Evolutionary conservation across 2,329 filamentous ascomycete species (phyloP), one percentile per base, ranked within the genome.

Genomic region (Fusarium chlamydosporum): DNA sequence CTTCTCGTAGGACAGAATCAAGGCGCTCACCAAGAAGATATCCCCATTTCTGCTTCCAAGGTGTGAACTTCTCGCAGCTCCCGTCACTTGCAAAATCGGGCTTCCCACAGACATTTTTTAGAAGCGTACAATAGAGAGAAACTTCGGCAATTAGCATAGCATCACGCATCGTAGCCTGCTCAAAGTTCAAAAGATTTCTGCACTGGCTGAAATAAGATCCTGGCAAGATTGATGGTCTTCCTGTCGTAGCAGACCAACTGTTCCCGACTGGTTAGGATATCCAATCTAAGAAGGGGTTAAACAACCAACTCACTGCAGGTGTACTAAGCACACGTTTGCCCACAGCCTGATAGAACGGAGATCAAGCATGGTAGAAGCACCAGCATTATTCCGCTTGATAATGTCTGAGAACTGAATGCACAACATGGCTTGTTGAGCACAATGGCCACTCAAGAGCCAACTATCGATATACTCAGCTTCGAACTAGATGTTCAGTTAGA

Each of bases 341-440:
- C 70, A 72, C 8, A 70, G 16, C n/a, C 69, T 37, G 16, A 72
- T 68, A 0, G 78, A 74, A 20, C 73, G 73, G 4, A 80, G 76
- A 29, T 82, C 80, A 26, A 75, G 73, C 4, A 71, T 55, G 0
- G 75, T 78, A 2, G 76, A 73, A 10, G 65, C 73, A 11, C 76
- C 75, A 2, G 70, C 66, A 38, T 76, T 78, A 11, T 80, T 77
- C 23, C 77, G 76, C 35, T 71, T 72, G n/a, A 80, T 72, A 23
- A 82, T 79, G 41, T 78, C 78, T 1, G 80, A 81, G 46, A 82
- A 82, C 45, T 76, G 79, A 38, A 81, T 81, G 50, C 79, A 80
- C 11, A 82, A 65, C 79, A 82, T 82, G 2, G 79, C 79, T 56
- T 82, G 80, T 53, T 82, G 78, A 0, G 77, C 79, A 38, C 80